Evolutionary conservation across 129 eudicot genomes (phyloP).

Genomic region (Arctium minus): DNA sequence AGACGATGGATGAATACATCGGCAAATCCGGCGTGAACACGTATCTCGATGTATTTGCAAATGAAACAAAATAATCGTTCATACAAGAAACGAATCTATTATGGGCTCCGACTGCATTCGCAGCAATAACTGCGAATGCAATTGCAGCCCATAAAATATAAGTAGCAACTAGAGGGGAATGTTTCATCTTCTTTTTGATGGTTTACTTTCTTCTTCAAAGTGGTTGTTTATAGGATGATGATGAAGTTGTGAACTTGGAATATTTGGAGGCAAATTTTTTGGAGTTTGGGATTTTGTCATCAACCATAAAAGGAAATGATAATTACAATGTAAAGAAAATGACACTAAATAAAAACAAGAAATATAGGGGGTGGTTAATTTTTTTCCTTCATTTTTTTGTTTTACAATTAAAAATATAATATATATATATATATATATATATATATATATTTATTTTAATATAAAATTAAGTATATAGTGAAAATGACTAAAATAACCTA

Average conservation of each 20-base stretch:
- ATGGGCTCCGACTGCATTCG: neutral
- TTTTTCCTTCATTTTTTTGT: no score
- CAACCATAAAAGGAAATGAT: constrained; percentile 4
- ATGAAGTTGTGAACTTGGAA: constrained; percentile 13
- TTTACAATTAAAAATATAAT: no score
- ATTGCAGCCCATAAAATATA: constrained; percentile 19
- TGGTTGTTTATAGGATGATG: constrained; percentile 15
- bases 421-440: no score
- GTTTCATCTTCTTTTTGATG: constrained; percentile 9
- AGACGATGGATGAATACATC: constrained; percentile 34
- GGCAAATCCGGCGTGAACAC: constrained; percentile 19
- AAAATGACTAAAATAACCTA: no score
- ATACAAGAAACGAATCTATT: constrained; percentile 18
- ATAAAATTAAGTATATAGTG: no score
- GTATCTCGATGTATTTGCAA: constrained; percentile 4
- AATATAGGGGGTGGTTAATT: no score
- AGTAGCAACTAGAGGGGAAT: constrained; percentile 7
- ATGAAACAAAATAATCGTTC: constrained; percentile 8
- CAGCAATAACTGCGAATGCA: neutral
- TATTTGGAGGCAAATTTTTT: constrained; percentile 22
- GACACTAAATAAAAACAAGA: neutral
- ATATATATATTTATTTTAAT: no score
- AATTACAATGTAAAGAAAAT: constrained; percentile 22
- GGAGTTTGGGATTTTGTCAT: constrained; percentile 20
- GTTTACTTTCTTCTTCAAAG: neutral